phyloP scores from a whole-genome alignment of 805 yeast genomes.

The Candida germanica region DNA sequence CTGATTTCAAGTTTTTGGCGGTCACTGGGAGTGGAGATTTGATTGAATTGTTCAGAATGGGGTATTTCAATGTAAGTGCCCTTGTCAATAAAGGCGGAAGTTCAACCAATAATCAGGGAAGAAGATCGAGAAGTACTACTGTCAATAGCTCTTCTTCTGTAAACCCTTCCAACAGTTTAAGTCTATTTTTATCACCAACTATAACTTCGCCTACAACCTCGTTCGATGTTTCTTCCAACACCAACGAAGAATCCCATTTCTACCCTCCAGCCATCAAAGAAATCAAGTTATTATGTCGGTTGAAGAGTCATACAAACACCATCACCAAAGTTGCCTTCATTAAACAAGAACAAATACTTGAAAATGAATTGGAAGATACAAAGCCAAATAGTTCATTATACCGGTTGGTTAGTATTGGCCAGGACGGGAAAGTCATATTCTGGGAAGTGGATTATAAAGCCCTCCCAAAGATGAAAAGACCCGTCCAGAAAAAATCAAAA shows the following conservation, averaged over 20 bases:
- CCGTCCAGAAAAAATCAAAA: slow-evolving; percentile 1
- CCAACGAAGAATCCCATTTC: slow-evolving; percentile 9
- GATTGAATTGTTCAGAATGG: slow-evolving; percentile 38
- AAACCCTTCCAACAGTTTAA: slow-evolving; percentile 8
- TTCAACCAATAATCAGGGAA: slow-evolving; percentile 14
- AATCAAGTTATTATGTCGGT: slow-evolving; percentile 32
- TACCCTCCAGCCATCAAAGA: slow-evolving; percentile 38
- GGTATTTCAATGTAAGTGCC: slow-evolving; percentile 40
- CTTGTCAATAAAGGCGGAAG: slow-evolving; percentile 19
- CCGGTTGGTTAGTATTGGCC: slow-evolving; percentile 36
- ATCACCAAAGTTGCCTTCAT: slow-evolving; percentile 29
- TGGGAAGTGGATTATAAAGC: slow-evolving; percentile 47
- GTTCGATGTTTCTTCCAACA: slow-evolving; percentile 19
- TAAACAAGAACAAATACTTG: slow-evolving; percentile 10
- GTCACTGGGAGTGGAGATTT: slow-evolving; percentile 56
- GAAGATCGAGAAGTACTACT: slow-evolving; percentile 41
- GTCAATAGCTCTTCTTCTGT: slow-evolving; percentile 25
- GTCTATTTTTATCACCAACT: slow-evolving; percentile 19
- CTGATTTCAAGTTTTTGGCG: slow-evolving; percentile 45
- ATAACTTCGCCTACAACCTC: slow-evolving; percentile 22
- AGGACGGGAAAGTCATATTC: slow-evolving; percentile 37
- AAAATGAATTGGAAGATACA: slow-evolving; percentile 6
- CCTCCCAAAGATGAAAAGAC: slow-evolving; percentile 30
- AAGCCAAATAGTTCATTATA: slow-evolving; percentile 20
- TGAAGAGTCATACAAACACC: slow-evolving; percentile 41